Evolutionary conservation across 1,139 yeast genomes (phyloP).

Genomic region (Kurtzmaniella natalensis): DNA sequence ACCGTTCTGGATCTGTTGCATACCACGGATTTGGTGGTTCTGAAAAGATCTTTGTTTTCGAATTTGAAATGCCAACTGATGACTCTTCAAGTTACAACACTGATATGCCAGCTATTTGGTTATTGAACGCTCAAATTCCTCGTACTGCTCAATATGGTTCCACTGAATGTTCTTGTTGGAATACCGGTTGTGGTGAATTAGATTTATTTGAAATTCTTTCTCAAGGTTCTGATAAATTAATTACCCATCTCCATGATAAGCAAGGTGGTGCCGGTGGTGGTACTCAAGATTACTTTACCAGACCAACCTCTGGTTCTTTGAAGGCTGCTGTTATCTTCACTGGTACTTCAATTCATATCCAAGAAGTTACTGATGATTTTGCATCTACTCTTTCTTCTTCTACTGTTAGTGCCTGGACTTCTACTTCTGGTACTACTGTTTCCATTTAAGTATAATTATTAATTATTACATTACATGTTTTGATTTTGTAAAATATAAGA

Average conservation of each 20-base stretch:
- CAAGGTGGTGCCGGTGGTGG: slow-evolving; percentile 92
- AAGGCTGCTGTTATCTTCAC: slow-evolving; percentile 86
- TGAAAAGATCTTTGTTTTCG: slow-evolving; percentile 66
- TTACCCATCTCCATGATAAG: slow-evolving; percentile 81
- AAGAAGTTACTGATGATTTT: slow-evolving; percentile 57
- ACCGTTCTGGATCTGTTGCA: slow-evolving; percentile 69
- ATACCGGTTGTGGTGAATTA: slow-evolving; percentile 76
- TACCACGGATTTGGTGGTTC: slow-evolving; percentile 67
- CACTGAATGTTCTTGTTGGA: slow-evolving; percentile 70
- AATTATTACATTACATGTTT: no score
- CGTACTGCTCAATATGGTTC: slow-evolving; percentile 72
- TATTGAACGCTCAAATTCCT: slow-evolving; percentile 71
- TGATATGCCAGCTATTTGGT: slow-evolving; percentile 79
- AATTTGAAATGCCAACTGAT: slow-evolving; percentile 60
- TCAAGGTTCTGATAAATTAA: slow-evolving; percentile 68
- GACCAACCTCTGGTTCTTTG: slow-evolving; percentile 75
- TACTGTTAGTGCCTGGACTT: slow-evolving; percentile 56
- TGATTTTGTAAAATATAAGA: no score
- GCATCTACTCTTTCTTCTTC: slow-evolving; percentile 47
- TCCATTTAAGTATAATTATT: slow-evolving; percentile 1
- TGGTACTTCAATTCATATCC: slow-evolving; percentile 52
- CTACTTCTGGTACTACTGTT: slow-evolving; percentile 48
- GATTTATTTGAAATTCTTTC: slow-evolving; percentile 74
- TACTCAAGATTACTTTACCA: slow-evolving; percentile 74
- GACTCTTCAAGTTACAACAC: slow-evolving; percentile 35